Evolutionary conservation across 371 early-diverging fungal genomes (phyloP).

Genomic region (Apophysomyces variabilis): DNA sequence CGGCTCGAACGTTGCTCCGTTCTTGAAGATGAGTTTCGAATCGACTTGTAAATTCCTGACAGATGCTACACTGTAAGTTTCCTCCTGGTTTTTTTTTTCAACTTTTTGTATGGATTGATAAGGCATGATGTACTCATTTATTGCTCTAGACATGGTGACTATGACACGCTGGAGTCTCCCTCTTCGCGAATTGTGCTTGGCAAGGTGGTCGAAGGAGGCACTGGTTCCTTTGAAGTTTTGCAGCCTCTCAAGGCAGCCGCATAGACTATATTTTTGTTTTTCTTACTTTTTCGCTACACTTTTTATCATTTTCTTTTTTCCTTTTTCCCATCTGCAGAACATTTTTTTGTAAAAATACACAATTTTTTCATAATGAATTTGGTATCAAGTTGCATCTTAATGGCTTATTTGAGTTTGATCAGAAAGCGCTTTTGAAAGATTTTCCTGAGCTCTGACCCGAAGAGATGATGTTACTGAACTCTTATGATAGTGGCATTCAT

Average conservation of each 20-base stretch:
- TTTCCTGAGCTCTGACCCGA: too few relatives aligned
- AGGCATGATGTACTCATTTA: too few relatives aligned
- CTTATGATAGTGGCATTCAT: too few relatives aligned
- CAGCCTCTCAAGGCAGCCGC: conserved; percentile 49
- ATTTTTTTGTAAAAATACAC: conserved; percentile 11
- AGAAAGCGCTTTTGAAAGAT: too few relatives aligned
- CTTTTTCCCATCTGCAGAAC: conserved; percentile 4
- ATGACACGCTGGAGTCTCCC: conserved; percentile 88
- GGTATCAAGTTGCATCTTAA: too few relatives aligned
- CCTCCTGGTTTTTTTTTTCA: not conserved
- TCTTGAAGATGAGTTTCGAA: conserved; percentile 98
- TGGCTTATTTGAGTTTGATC: too few relatives aligned
- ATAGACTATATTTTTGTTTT: not conserved
- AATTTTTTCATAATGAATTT: not conserved
- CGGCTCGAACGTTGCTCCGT: conserved; percentile 89
- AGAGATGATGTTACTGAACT: too few relatives aligned
- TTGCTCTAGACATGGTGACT: conserved; percentile 71
- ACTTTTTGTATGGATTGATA: not conserved
- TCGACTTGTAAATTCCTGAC: conserved; percentile 95
- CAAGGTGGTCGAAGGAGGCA: conserved; percentile 91
- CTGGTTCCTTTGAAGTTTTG: conserved; percentile 92
- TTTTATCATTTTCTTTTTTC: conserved; percentile 1
- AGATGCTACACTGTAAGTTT: conserved; percentile 79
- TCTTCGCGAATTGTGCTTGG: conserved; percentile 95
- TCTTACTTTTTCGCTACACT: not conserved